Percentiles rank a stretch among this genome's conserved stretches.
Evolutionary conservation across 495 filamentous ascomycete species (phyloP).

Genomic region (Aspergillus biplanus): DNA sequence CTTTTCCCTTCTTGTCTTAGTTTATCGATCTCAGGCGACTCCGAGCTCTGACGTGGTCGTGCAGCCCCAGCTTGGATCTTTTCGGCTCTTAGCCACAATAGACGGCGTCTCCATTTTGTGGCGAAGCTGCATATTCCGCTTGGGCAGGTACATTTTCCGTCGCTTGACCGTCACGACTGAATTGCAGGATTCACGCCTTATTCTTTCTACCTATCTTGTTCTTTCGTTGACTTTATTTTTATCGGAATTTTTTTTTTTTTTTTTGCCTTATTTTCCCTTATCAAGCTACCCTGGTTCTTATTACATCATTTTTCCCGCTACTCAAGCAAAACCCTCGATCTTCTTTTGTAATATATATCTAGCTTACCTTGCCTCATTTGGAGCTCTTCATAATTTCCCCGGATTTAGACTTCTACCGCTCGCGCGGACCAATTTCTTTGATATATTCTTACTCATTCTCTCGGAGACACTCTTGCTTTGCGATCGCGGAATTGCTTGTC

Average conservation of each 20-base stretch:
- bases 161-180: too few relatives aligned
- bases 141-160: slow-evolving; percentile 17
- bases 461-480: background rate
- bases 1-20: slow-evolving; percentile 19
- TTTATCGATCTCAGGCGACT: slow-evolving; percentile 13
- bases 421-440: slow-evolving; percentile 7
- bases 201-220: background rate
- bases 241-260: slow-evolving; percentile 12
- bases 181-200: too few relatives aligned
- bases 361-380: slow-evolving; percentile 9
- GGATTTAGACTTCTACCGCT: slow-evolving; percentile 18
- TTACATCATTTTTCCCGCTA: slow-evolving; percentile 10
- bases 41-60: slow-evolving; percentile 37
- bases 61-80: slow-evolving; percentile 30
- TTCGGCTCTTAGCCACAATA: slow-evolving; percentile 33
- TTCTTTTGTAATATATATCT: slow-evolving; percentile 7
- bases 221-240: slow-evolving; percentile 6
- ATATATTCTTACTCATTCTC: background rate
- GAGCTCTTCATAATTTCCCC: slow-evolving; percentile 3
- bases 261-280: background rate
- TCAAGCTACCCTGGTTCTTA: slow-evolving; percentile 5
- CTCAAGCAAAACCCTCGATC: slow-evolving; percentile 7
- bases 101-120: slow-evolving; percentile 39
- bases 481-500: background rate
- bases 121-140: slow-evolving; percentile 44